Conservation (phyloP, 169 alveolate species). For the Pseudocohnilembus persalinus region DNA sequence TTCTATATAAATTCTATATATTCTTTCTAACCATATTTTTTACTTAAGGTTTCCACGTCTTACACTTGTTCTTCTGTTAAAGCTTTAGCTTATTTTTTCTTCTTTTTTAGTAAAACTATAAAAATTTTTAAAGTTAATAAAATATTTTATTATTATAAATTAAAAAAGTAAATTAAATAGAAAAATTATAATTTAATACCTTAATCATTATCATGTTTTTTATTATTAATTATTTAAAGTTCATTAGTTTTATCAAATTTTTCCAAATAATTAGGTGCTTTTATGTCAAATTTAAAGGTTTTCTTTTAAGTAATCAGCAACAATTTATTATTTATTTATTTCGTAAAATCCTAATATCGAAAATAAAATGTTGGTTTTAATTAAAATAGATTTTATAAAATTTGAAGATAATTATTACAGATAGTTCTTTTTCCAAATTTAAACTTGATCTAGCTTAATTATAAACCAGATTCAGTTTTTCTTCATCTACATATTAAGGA, state of each 20-base stretch:
- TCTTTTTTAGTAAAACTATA: not conserved
- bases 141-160: too few species aligned
- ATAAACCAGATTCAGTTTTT: too few species aligned
- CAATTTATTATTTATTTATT: too few species aligned
- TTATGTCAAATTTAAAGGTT: not conserved
- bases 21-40: not conserved
- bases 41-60: not conserved
- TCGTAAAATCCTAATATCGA: not conserved
- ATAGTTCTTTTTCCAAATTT: not conserved
- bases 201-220: not conserved
- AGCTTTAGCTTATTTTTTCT: not conserved
- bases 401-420: not conserved
- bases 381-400: too few species aligned
- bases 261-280: not conserved
- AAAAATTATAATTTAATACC: not conserved
- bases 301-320: not conserved
- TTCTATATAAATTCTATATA: not conserved
- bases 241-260: not conserved
- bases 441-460: not conserved
- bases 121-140: too few species aligned
- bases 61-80: not conserved
- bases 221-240: too few species aligned
- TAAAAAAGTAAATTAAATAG: too few species aligned
- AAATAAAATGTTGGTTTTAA: too few species aligned
- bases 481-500: not conserved